Evolutionary conservation across 2,329 filamentous ascomycete species (phyloP), one percentile per base, ranked within the genome.

Genomic region (Penicillium fuscoglaucum): DNA sequence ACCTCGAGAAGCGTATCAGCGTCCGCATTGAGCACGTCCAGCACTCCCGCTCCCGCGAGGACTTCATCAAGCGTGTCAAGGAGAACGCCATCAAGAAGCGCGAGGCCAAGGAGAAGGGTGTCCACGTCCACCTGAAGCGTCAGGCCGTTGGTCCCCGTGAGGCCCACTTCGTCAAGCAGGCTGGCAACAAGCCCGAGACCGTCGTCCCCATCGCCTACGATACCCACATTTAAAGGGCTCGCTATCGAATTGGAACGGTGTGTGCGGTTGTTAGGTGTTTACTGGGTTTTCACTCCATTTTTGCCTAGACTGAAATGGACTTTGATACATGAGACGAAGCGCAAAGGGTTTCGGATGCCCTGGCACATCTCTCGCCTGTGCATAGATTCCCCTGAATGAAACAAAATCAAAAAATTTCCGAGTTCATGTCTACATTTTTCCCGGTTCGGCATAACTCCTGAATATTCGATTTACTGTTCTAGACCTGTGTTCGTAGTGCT

Each of bases 1-100:
- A 97, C 88, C 86, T 99, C 80, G 95, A 99, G 90, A 99, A 99
- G 92, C 93, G 95, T 81, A 88, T 99, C 85, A 98, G 96, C 88
- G 86, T 99, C 83, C 91, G 95, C 79, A 83, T 98, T 82, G 95
- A 99, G 89, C 95, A 99, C 89, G 87, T 99, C 82, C 83, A 83
- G 76, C 90, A 90, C 78, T 98, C 93, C 72, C 90, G 95, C 80
- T 98, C 93, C 76, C 88, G 95, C 78, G 93, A 98, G 76, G 93
- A 95, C 80, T 98, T 99, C 87, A 82, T 98, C 76, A 88, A 86
- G 84, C 90, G 93, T 76, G 93, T 99, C 80, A 98, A 98, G 91
- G 83, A 87, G 78, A 98, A 98, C 84, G 92, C 93, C 76, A 88
- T 86, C 78, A 88, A 91, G 82, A 95, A 93, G 88, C 89, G 88